These are phyloP conservation scores for Neopestalotiopsis sp. DNA, from an alignment of 2,329 filamentous ascomycete genomes.

Conservation along the genomic window DNA sequence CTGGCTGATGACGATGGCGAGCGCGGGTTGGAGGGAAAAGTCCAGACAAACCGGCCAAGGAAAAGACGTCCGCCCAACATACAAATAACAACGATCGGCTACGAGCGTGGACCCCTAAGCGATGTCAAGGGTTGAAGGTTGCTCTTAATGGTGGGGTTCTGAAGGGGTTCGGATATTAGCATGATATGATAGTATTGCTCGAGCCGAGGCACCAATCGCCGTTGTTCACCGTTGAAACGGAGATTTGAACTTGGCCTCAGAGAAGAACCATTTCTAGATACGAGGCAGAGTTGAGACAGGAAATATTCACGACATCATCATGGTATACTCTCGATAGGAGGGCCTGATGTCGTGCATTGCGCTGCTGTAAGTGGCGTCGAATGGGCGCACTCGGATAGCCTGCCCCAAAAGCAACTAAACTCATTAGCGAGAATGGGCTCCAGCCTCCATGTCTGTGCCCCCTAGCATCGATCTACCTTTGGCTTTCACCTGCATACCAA, in stretches of 20 bases:
- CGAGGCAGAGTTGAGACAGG: no score
- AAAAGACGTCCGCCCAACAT: neutral
- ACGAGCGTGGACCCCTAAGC: neutral
- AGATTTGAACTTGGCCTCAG: neutral
- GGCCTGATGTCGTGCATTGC: no score
- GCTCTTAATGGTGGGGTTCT: neutral
- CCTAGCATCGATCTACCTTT: no score
- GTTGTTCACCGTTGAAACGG: neutral
- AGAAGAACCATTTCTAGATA: neutral
- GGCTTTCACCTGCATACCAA: no score
- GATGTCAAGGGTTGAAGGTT: neutral
- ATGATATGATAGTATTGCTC: neutral
- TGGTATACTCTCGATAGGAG: no score
- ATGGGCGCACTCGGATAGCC: no score
- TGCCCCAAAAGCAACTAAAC: no score
- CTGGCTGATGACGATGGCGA: neutral
- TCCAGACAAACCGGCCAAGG: neutral
- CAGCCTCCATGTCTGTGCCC: no score
- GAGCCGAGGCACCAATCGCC: neutral
- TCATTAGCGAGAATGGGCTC: no score
- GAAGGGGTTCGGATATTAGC: neutral
- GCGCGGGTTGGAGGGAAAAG: neutral
- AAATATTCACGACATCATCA: no score
- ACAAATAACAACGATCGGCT: conserved; percentile 4
- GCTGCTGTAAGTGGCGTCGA: no score